phyloP scores from a whole-genome alignment of 139 green algal genomes.

The Astrephomene gubernaculifera region DNA sequence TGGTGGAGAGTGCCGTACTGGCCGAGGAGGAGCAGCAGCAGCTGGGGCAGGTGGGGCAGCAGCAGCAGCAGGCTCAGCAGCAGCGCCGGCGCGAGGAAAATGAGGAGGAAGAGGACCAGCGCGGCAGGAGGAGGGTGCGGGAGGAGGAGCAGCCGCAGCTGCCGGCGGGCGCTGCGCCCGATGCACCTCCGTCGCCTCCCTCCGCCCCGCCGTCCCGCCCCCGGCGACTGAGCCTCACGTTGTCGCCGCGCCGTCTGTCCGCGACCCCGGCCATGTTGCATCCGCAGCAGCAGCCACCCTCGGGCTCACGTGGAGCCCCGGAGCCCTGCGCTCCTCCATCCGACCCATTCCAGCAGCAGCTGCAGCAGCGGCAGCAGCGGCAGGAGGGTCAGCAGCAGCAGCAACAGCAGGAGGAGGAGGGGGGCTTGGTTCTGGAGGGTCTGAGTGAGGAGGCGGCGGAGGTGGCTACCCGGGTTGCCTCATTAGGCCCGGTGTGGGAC shows the following conservation, averaged over 20 bases:
- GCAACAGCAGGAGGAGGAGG: not conserved
- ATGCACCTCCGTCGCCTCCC: not conserved
- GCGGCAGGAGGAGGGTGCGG: not conserved
- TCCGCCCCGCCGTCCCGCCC: not conserved
- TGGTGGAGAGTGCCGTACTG: slow-evolving; percentile 11
- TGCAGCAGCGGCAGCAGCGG: not conserved
- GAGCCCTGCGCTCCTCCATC: no score
- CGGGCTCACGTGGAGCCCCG: slow-evolving; percentile 2
- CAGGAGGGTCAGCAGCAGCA: not conserved
- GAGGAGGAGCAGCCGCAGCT: not conserved
- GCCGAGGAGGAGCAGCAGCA: not conserved
- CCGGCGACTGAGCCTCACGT: not conserved
- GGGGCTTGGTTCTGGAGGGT: not conserved
- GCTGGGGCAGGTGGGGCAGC: not conserved
- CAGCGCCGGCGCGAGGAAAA: no score
- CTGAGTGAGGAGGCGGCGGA: not conserved
- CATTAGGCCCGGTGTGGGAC: slow-evolving; percentile 2
- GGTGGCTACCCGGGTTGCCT: not conserved
- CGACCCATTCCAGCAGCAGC: not conserved
- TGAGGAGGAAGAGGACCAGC: not conserved
- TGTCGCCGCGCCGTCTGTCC: no score
- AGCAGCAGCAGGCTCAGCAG: not conserved
- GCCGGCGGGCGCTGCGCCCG: not conserved
- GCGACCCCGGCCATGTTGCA: no score
- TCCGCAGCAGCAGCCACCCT: no score